Evolutionary conservation across 768 basidiomycete species (phyloP), one percentile per base, ranked within the genome.

Genomic region (Suillus variegatus): DNA sequence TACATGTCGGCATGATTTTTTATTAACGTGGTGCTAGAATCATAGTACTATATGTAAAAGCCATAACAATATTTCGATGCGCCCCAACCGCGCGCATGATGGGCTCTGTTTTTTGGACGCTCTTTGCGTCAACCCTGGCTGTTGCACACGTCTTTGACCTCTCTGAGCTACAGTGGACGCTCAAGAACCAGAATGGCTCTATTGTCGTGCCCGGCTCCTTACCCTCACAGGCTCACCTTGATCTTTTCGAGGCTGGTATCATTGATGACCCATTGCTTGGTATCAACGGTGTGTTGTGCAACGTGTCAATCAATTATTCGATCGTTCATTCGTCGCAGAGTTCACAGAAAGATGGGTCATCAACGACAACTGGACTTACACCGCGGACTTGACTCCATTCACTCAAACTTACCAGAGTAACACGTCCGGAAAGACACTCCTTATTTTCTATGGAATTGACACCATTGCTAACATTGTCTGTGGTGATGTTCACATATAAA

Each of bases 281-380:
- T 4, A 81, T 85, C 43, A 87, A 86, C 65, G 86, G 85, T 84
- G 55, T 52, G 69, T 63, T 41, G 16, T 28, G n/a, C 69, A 51
- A 13, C n/a, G 12, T 54, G 20, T 56, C 56, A 55, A 8, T 20
- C 58, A 52, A 8, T 25, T 4, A 32, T 55, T 54, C 41, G 28
- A 32, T 41, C 6, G 22, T 62, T 49, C 32, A 63, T 61, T 41
- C 16, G 16, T 12, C 18, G 38, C 57, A 86, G 85, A 87, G 64
- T 85, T 83, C 65, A 83, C 82, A 1, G 79, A 86, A 69, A 77
- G 86, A 66, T 87, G 85, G 86, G 76, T 87, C 56, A 79, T 80
- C 38, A 75, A 82, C 60, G 85, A 87, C 63, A 84, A 84, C 64
- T 88, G 87, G 86, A 86, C 84, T 0, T 86, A 86, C 67, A 86